phyloP scores from a whole-genome alignment of 352 stramenopile genomes.

The Pythium scleroteichum region DNA sequence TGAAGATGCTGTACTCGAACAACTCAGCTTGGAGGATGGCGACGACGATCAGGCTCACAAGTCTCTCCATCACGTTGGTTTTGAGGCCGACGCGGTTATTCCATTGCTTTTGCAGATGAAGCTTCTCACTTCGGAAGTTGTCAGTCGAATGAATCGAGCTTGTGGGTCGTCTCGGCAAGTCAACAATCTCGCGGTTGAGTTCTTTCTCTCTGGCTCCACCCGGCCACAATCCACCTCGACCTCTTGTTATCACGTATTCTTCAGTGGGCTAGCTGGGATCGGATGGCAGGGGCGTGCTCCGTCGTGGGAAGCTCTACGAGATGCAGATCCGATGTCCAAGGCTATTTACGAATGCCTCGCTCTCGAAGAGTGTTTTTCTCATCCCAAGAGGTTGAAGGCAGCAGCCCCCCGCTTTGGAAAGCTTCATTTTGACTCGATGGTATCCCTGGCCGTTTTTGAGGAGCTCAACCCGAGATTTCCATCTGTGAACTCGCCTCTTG shows the following conservation, averaged over 20 bases:
- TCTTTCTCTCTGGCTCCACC: conserved; percentile 38
- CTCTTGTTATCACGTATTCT: conserved; percentile 11
- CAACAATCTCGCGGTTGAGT: conserved; percentile 43
- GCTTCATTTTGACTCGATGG: not conserved
- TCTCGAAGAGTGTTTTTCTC: not conserved
- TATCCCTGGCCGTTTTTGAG: conserved; percentile 34
- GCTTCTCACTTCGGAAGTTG: conserved; percentile 50
- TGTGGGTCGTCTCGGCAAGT: conserved; percentile 34
- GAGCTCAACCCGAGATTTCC: conserved; percentile 68
- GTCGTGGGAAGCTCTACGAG: conserved; percentile 44
- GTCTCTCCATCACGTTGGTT: conserved; percentile 29
- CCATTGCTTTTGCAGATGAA: conserved; percentile 61
- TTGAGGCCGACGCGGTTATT: conserved; percentile 44
- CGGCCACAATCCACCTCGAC: not conserved
- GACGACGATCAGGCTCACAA: conserved; percentile 6
- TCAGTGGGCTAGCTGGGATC: conserved; percentile 44
- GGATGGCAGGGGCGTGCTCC: conserved; percentile 41
- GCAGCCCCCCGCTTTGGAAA: not conserved
- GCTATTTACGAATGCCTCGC: conserved; percentile 27
- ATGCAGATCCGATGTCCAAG: conserved; percentile 41
- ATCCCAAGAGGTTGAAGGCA: not conserved
- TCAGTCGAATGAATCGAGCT: conserved; percentile 48
- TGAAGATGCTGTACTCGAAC: not conserved
- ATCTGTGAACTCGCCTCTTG: conserved; percentile 47
- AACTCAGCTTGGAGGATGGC: conserved; percentile 8